Evolutionary conservation across 805 yeast species (phyloP).

Genomic region (Pichia insulana): DNA sequence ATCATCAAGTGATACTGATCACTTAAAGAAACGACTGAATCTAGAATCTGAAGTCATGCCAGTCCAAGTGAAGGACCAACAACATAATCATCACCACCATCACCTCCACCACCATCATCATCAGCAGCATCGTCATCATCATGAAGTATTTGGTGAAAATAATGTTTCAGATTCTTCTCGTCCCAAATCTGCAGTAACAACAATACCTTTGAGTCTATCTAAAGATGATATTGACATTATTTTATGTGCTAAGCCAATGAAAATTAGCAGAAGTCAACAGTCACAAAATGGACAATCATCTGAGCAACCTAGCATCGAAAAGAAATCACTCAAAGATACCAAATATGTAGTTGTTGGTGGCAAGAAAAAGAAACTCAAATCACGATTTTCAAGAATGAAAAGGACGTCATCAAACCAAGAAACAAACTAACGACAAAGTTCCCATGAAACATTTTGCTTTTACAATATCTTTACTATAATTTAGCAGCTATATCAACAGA

Average conservation of each 20-base stretch:
- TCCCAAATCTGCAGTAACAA: neutral
- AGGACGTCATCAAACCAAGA: neutral
- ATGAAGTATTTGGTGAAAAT: no score
- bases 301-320: neutral
- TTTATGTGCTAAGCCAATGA: neutral
- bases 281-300: neutral
- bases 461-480: no score
- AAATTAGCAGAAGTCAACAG: neutral
- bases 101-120: neutral
- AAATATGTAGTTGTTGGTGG: constrained; percentile 14
- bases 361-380: constrained; percentile 12
- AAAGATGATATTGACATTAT: neutral
- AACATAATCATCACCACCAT: neutral
- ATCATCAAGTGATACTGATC: neutral
- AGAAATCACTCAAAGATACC: neutral
- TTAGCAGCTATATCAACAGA: no score
- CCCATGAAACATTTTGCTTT: no score
- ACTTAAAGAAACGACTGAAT: neutral
- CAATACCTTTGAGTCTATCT: neutral
- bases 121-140: neutral
- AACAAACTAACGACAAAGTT: neutral
- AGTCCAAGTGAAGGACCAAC: neutral
- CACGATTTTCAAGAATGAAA: constrained; percentile 4
- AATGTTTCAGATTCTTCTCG: no score
- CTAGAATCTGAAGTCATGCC: neutral